A percentile compares a stretch with the other conserved stretches of the same genome.
Evolutionary conservation across 148 eudicot genomes (phyloP).

Genomic region (Spergularia bocconei): DNA sequence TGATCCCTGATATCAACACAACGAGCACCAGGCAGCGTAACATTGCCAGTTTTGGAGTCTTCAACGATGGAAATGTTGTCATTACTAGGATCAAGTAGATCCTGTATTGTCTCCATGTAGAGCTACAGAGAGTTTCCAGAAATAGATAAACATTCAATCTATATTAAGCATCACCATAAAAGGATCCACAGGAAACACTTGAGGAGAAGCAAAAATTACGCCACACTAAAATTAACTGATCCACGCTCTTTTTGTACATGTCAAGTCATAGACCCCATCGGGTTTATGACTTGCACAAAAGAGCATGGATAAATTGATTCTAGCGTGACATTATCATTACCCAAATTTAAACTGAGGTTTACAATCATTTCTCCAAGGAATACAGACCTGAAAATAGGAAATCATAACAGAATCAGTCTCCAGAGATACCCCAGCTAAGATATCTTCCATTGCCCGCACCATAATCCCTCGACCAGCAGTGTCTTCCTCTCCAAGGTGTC

Average conservation of each 20-base stretch:
- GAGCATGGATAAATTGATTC: too few relatives aligned
- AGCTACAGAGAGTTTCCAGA: constrained; percentile 45
- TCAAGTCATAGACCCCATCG: too few relatives aligned
- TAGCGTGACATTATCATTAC: too few relatives aligned
- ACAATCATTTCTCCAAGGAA: not conserved
- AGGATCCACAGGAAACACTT: not conserved
- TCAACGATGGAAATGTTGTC: constrained; percentile 76
- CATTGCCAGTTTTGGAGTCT: constrained; percentile 85
- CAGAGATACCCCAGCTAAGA: constrained; percentile 53
- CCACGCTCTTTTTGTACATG: too few relatives aligned
- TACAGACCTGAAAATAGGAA: constrained; percentile 79
- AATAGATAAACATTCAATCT: constrained; percentile 2
- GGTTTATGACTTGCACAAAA: too few relatives aligned
- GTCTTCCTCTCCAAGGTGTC: constrained; percentile 84
- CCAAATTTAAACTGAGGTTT: not conserved
- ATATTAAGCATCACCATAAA: constrained; percentile 1
- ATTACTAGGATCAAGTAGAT: constrained; percentile 79
- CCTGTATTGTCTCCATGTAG: constrained; percentile 92
- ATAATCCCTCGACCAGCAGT: constrained; percentile 88
- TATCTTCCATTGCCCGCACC: constrained; percentile 96
- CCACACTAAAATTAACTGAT: too few relatives aligned
- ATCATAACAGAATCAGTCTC: constrained; percentile 66
- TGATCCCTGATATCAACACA: constrained; percentile 71
- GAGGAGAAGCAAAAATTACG: not conserved
- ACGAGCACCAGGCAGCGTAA: constrained; percentile 79